Percentiles rank a stretch among this genome's conserved stretches.
Conservation (phyloP, 495 filamentous ascomycete genomes). For the Talaromyces nanjingensis region DNA sequence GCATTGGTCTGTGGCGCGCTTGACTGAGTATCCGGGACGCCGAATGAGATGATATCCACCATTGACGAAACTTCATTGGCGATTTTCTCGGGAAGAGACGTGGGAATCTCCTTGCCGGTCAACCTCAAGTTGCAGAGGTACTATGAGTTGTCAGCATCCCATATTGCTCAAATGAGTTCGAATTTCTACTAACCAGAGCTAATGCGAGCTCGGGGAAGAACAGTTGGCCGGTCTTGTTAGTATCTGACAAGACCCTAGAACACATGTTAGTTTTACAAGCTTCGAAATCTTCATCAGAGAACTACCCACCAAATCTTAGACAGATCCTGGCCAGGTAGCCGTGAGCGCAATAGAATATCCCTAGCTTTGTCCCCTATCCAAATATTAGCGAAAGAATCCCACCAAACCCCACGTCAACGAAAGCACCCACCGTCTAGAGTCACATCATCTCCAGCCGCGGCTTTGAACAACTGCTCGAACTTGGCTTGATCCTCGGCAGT, state of each 20-base stretch:
- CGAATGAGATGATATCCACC: conserved; percentile 99
- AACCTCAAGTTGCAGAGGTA: conserved; percentile 95
- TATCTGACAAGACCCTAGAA: conserved; percentile 83
- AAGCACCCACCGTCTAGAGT: conserved; percentile 65
- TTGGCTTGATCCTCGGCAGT: conserved; percentile 93
- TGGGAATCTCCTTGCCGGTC: conserved; percentile 74
- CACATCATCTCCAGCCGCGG: conserved; percentile 78
- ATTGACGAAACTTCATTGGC: conserved; percentile 98
- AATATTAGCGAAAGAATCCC: conserved; percentile 14
- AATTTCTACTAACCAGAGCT: conserved; percentile 53
- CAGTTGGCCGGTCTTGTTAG: conserved; percentile 91
- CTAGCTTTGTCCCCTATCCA: conserved; percentile 69
- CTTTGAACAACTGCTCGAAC: conserved; percentile 97
- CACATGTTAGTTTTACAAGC: background rate
- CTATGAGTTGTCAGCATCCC: background rate
- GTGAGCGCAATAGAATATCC: conserved; percentile 81
- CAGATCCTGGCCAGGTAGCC: conserved; percentile 71
- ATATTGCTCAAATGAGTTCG: background rate
- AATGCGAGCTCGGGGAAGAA: conserved; percentile 97
- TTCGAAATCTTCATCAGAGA: conserved; percentile 9
- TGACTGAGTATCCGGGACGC: conserved; percentile 70
- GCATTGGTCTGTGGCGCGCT: conserved; percentile 55
- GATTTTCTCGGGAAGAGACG: conserved; percentile 70
- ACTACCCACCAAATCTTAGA: conserved; percentile 74
- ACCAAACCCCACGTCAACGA: background rate